Conservation (phyloP, 208 protist genomes). For the Angomonas deanei region DNA sequence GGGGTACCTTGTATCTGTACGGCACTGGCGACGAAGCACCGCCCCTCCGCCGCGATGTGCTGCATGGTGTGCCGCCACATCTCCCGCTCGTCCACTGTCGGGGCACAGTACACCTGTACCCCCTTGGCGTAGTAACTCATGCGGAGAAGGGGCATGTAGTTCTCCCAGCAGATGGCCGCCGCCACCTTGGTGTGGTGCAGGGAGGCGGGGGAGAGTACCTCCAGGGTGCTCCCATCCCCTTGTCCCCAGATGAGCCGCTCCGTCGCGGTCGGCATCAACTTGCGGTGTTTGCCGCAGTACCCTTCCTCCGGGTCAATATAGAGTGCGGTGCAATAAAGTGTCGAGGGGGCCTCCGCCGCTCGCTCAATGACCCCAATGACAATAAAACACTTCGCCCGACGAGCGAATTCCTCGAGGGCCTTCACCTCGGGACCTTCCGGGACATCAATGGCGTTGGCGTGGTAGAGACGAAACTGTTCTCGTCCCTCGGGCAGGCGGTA, state of each 20-base stretch:
- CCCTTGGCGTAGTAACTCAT: not conserved
- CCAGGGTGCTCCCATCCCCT: not conserved
- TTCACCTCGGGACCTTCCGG: not conserved
- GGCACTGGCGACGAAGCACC: not conserved
- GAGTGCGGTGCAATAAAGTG: conserved; percentile 1
- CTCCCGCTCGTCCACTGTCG: conserved; percentile 1
- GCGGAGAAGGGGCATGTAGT: not conserved
- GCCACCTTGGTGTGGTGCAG: not conserved
- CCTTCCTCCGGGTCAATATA: conserved; percentile 1
- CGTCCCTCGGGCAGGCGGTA: conserved; percentile 2
- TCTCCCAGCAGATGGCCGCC: conserved; percentile 4
- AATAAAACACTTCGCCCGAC: not conserved
- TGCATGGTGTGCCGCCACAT: conserved; percentile 3
- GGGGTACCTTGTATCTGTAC: not conserved
- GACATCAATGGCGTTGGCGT: not conserved
- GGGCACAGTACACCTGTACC: not conserved
- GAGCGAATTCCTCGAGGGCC: not conserved
- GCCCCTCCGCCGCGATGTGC: conserved; percentile 6
- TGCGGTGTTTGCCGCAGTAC: conserved; percentile 1
- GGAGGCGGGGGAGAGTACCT: not conserved
- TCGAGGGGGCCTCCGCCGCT: not conserved
- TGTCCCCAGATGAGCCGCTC: conserved; percentile 4
- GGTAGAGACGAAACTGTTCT: not conserved
- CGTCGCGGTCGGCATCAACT: conserved; percentile 3
- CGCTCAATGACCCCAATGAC: conserved; percentile 1